Base-by-base conservation (phyloP, 83 land plant genomes). In the Diphasiastrum complanatum region DNA sequence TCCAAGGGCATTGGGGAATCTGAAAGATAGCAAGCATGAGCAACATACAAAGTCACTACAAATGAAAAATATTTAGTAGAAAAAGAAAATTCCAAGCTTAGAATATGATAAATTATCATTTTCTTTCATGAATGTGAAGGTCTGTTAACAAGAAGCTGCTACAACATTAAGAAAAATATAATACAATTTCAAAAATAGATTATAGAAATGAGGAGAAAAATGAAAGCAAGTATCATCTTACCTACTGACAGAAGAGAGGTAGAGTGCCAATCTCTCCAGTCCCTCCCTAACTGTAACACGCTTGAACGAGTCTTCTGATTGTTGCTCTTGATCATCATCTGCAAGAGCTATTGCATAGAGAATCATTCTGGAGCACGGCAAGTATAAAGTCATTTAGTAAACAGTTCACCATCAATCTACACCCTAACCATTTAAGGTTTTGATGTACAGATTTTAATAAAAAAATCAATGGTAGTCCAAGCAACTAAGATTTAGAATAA, bases 291-390 rank as follows among this genome's bases (percentile, higher is more conserved):
- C 80, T 49, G 56, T 74, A 27, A 92, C 62, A 24, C 83, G 49
- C 46, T 56, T 60, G 51, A 55, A 63, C 47, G 57, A 35, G 24
- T 36, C 69, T 36, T 73, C 68, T 8, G 47, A 33, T 18, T 49
- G 35, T 4, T n/a, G n/a, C n/a, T 76, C 83, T 68, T 91, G 92
- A 64, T 83, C 90, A 63, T 76, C 79, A 71, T 89, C 78, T 3
- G 76, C 85, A 71, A 86, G 73, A 1, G 88, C 80, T 60, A 93
- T 89, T 4, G 91, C 92, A 80, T 89, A 85, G 57, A 89, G 49
- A 58, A 93, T 72, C 20, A 84, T 78, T 75, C 96, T 93, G 63
- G n/a, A n/a, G n/a, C n/a, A n/a, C n/a, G n/a, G n/a, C n/a, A n/a
- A n/a, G n/a, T n/a, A n/a, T n/a, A n/a, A n/a, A n/a, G n/a, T n/a